Conservation (phyloP, 805 yeast genomes). For the Millerozyma acaciae region DNA sequence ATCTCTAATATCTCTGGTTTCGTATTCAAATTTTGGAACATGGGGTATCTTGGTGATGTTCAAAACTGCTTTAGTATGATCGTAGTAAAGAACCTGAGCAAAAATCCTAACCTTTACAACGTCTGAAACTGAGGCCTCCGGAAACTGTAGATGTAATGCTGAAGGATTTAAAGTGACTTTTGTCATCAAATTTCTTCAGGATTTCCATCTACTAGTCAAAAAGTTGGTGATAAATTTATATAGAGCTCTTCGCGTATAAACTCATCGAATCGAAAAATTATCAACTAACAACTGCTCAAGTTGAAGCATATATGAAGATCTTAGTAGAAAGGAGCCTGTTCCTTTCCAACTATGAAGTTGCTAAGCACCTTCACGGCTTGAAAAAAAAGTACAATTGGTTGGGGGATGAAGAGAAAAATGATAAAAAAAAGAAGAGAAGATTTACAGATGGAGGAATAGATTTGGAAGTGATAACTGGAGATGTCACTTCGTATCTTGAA, state of each 20-base stretch:
- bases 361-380: constrained; percentile 47
- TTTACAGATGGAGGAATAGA: constrained; percentile 41
- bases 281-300: not conserved
- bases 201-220: no score
- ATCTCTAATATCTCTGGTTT: constrained; percentile 8
- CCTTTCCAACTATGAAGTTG: constrained; percentile 64
- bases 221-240: no score
- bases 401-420: constrained; percentile 31
- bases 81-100: constrained; percentile 25
- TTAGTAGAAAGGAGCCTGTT: constrained; percentile 51
- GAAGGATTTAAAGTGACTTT: constrained; percentile 26
- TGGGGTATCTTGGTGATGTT: constrained; percentile 16
- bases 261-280: no score
- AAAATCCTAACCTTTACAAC: constrained; percentile 23
- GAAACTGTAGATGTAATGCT: constrained; percentile 15
- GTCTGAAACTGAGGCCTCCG: constrained; percentile 19
- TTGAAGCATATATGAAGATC: constrained; percentile 32
- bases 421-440: constrained; percentile 25
- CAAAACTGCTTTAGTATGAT: constrained; percentile 9
- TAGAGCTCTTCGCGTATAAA: no score
- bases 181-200: no score
- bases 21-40: constrained; percentile 11
- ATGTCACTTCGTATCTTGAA: constrained; percentile 39
- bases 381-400: constrained; percentile 47
- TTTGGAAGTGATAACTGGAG: constrained; percentile 48